Base-by-base conservation (phyloP, 371 early-diverging fungal species). In the Mucor velutinosus region DNA sequence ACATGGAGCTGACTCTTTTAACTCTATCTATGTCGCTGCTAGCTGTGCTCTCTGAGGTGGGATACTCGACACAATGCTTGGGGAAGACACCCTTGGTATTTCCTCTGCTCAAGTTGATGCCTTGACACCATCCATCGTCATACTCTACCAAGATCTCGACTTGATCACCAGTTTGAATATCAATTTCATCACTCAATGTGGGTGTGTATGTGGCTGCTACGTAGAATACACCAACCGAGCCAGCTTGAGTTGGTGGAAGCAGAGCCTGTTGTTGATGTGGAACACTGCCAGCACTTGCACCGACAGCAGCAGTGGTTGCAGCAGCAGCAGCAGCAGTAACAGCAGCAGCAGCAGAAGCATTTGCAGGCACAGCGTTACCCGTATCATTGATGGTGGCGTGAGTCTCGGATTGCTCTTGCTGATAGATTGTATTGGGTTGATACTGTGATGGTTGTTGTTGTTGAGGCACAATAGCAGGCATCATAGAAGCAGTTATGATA, bases 181-280 rank as follows among this genome's bases (percentile, higher is more conserved):
- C 88, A 57, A 91, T 76, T 70, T 91, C 92, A 69, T 91, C 92
- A 33, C 83, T 82, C 45, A 91, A 62, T 14, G 86, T 86, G 10
- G 92, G 92, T 23, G 85, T 81, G 62, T 88, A 91, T 1, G 85
- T 86, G 0, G 84, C 76, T 2, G 81, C 72, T 1, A 88, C 89
- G 25, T 67, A 75, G 41, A 73, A 86, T 1, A 86, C 82, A 21
- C 88, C 88, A 41, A 88, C 27, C 3, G 87, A 84, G 11, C 67
- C 74, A n/a, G 80, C 43, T 41, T 74, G 65, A 2, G 70, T 60
- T n/a, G 76, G 68, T 56, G 62, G 30, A 23, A 62, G 45, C 29
- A 51, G 25, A 35, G 64, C 21, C 21, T 51, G 51, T 14, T 51
- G 51, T 3, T 51, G 51, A 4, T 29, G 17, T 25, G 58, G 30